Base-by-base conservation (phyloP, 75 land plant species). In the Cupressus sempervirens region DNA sequence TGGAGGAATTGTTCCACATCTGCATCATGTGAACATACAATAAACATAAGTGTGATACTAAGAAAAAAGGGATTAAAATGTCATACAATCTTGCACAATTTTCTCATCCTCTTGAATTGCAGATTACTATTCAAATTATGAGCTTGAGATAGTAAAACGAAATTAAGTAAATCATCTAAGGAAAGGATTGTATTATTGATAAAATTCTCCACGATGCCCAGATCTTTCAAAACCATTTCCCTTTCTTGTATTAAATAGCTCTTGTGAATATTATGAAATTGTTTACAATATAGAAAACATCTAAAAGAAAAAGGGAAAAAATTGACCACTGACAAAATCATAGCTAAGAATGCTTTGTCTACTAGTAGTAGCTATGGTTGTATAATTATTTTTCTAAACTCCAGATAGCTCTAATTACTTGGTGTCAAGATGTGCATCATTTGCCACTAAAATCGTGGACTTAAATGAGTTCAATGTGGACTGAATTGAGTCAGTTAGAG, bases 1-100 rank as follows among this genome's bases (percentile, higher is more conserved):
- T 34, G 90, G 90, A 29, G 88, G 89, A 65, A 88, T 82, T 13
- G 80, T 88, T 36, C 89, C 88, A 70, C 90, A 88, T 50, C 90
- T 89, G 84, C 85, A 88, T 6, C 52, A 76, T 30, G 38, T 54
- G 9, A 81, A 52, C n/a, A 34, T 16, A 9, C 67, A 82, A 72
- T 83, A 72, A 26, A 87, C 75, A 23, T 7, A 87, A 81, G 2
- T 43, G 45, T 79, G 29, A 29, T 43, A 13, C 30, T 79, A 79
- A 79, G 80, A 45, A 8, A 79, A 43, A 26, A 12, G 10, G 79
- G 32, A 79, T 45, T 13, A 79, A 79, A 79, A 79, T 0, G 12
- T 79, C 7, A 79, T n/a, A 79, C 30, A n/a, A 79, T 45, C 48
- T 79, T 12, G 14, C n/a, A 43, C 50, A 26, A 11, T 15, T n/a